Conservation (phyloP, 1,284 basidiomycete species). For the Gomphus bonarii region DNA sequence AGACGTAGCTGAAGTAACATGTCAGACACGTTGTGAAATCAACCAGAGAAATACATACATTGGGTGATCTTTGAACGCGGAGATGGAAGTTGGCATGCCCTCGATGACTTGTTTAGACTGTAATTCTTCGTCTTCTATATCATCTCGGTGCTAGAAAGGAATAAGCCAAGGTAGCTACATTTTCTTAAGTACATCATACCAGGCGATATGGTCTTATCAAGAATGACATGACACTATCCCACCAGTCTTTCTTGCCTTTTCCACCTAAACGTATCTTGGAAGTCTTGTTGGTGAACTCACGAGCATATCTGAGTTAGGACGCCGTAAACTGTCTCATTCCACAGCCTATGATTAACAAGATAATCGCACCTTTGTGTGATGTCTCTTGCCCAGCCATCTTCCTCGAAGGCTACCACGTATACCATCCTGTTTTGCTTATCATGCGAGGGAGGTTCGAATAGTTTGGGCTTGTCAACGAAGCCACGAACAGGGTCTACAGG, state of each 20-base stretch:
- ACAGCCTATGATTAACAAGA: not conserved
- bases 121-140: slow-evolving; percentile 91
- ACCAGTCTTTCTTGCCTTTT: slow-evolving; percentile 75
- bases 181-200: slow-evolving; percentile 33
- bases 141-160: slow-evolving; percentile 68
- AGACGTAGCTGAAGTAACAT: slow-evolving; percentile 58
- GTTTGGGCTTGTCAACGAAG: slow-evolving; percentile 68
- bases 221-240: slow-evolving; percentile 56
- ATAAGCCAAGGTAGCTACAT: not conserved
- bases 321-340: not conserved
- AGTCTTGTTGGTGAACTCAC: slow-evolving; percentile 75
- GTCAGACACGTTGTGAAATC: not conserved
- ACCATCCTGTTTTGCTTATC: slow-evolving; percentile 74
- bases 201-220: slow-evolving; percentile 71
- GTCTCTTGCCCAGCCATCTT: slow-evolving; percentile 72
- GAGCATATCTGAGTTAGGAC: slow-evolving; percentile 32
- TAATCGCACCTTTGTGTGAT: slow-evolving; percentile 55
- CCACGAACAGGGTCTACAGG: slow-evolving; percentile 84
- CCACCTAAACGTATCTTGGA: slow-evolving; percentile 72
- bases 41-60: slow-evolving; percentile 38
- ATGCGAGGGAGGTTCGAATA: slow-evolving; percentile 69
- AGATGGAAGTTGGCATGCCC: slow-evolving; percentile 89
- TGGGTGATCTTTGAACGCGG: slow-evolving; percentile 94
- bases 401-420: slow-evolving; percentile 92
- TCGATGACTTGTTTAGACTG: slow-evolving; percentile 71